phyloP scores from a whole-genome alignment of 768 basidiomycete genomes.

The Mycena indigotica region DNA sequence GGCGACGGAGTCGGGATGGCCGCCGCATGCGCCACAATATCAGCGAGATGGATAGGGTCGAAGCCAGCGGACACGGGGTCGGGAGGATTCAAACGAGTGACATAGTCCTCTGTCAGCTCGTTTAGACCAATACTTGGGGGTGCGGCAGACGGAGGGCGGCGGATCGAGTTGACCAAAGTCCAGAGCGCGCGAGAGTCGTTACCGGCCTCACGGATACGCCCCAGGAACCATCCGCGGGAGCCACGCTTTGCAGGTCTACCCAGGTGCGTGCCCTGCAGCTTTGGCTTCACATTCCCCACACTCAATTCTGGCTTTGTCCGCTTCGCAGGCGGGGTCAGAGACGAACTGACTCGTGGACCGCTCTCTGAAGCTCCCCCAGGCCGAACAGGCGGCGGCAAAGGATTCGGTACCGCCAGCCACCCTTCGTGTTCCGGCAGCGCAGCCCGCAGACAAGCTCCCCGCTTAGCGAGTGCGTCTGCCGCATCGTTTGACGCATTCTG shows the following conservation, averaged over 20 bases:
- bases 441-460: background rate
- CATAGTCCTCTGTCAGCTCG: background rate
- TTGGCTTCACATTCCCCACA: background rate
- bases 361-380: too few relatives aligned
- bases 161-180: background rate
- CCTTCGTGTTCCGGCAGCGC: background rate
- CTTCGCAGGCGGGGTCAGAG: background rate
- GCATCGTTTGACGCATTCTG: constrained; percentile 1
- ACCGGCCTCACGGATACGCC: background rate
- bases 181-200: background rate
- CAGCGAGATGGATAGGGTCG: background rate
- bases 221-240: background rate
- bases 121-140: background rate
- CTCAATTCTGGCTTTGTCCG: background rate
- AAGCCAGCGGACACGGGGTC: background rate
- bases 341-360: background rate
- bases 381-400: background rate
- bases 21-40: background rate
- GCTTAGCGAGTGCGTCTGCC: constrained; percentile 3
- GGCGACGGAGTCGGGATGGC: background rate
- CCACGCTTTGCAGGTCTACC: background rate
- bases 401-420: background rate
- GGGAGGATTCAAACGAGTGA: background rate
- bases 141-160: background rate
- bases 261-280: background rate